Evolutionary conservation across 306 rosid species (phyloP), one percentile per base, ranked within the genome.

Genomic region (Acacia crassicarpa): DNA sequence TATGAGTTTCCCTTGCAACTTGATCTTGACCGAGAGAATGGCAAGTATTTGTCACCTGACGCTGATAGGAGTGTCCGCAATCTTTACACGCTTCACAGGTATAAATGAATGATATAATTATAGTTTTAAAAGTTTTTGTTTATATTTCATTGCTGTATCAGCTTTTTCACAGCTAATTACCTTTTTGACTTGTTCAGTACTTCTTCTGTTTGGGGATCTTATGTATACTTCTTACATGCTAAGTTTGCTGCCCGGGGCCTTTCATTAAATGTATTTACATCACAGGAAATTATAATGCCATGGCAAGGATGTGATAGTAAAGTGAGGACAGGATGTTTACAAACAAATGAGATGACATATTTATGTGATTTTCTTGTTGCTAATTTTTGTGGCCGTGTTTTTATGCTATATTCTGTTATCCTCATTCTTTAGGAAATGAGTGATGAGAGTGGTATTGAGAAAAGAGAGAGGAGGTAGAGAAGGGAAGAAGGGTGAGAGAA

Each of bases 81-180:
- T 83, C 94, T 92, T 53, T 94, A 94, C 91, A 92, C 94, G 1
- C 98, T 94, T 83, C 98, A 94, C 89, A 92, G 98, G 98, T 94
- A 89, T 77, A 19, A 27, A 41, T 54, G 72, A 74, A 46, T 77
- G 32, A 61, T 49, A 4, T 86, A 48, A 16, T 67, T 53, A 40
- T 70, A 10, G 45, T 54, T 59, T 80, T 68, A 41, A 38, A 25
- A 40, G 33, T 32, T 65, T 65, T 78, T 15, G 35, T 45, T 6
- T 67, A 51, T 75, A n/a, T 12, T 16, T 30, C 19, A 20, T n/a
- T 40, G 12, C 44, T 25, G 23, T 40, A 22, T 41, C 11, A 41
- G 54, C 77, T 14, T 75, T 67, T 76, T 51, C 23, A 27, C 3
- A 14, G 78, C 49, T 73, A 73, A 4, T 14, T 23, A 6, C 72